phyloP scores from a whole-genome alignment of 176 grass and related monocot species.

The Avena sativa region DNA sequence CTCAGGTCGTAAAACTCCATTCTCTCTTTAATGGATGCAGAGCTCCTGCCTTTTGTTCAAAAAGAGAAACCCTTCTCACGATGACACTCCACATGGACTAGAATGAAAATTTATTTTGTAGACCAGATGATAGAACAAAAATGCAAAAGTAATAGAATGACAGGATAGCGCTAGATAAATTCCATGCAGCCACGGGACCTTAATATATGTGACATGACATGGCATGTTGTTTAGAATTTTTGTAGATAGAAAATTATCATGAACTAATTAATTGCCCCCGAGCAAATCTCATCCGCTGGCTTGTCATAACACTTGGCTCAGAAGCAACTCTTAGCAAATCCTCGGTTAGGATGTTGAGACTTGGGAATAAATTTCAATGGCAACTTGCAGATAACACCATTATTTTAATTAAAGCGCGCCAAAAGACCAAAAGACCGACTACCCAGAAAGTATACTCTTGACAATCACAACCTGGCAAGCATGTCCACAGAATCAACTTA shows the following conservation, averaged over 20 bases:
- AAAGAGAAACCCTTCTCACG: neutral
- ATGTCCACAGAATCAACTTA: conserved; percentile 36
- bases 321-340: conserved; percentile 26
- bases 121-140: neutral
- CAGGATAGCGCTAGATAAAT: neutral
- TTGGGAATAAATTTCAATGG: conserved; percentile 1
- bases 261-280: neutral
- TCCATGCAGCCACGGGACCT: neutral
- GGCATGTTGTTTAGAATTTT: neutral
- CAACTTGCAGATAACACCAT: neutral
- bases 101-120: neutral
- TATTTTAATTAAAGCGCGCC: conserved; percentile 1
- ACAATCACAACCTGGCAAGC: conserved; percentile 30
- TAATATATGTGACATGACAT: neutral
- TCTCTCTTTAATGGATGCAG: neutral
- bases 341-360: neutral
- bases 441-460: neutral
- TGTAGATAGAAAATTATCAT: neutral
- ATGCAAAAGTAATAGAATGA: neutral
- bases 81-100: neutral
- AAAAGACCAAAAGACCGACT: neutral
- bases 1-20: neutral
- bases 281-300: neutral
- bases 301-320: neutral
- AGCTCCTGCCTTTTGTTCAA: neutral